Percentiles rank a stretch among this genome's conserved stretches.
Evolutionary conservation across 2,329 filamentous ascomycete genomes (phyloP).

Genomic region (Cadophora sp.): DNA sequence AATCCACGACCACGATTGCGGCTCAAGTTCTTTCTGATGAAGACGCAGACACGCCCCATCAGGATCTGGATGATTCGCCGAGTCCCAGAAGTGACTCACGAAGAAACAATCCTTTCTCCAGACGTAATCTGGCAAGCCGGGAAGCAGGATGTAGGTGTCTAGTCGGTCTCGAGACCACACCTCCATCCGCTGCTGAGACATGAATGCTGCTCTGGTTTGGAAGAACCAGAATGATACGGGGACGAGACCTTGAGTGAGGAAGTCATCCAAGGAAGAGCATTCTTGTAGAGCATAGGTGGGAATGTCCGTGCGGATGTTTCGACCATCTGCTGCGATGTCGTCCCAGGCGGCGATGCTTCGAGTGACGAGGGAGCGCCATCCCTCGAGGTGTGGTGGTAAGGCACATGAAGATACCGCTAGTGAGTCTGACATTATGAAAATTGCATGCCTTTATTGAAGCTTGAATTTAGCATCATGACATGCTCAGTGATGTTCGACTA

Average conservation of each 20-base stretch:
- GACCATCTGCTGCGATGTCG: not conserved
- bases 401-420: not conserved
- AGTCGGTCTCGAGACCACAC: not conserved
- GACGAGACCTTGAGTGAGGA: not conserved
- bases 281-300: not conserved
- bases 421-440: not conserved
- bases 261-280: not conserved
- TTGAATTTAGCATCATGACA: not conserved
- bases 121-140: not conserved
- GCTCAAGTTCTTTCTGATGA: not conserved
- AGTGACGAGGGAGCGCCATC: not conserved
- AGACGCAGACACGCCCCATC: not conserved
- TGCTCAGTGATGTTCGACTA: not conserved
- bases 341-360: not conserved
- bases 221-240: not conserved
- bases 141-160: not conserved
- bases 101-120: not conserved
- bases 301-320: not conserved
- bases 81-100: not conserved
- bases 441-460: not conserved
- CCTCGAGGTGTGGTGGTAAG: not conserved
- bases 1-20: not conserved
- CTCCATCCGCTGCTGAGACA: not conserved
- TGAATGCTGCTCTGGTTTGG: not conserved
- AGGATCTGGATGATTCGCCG: not conserved